Evolutionary conservation across 352 stramenopile species (phyloP).

Genomic region (Achlya hypogyna): DNA sequence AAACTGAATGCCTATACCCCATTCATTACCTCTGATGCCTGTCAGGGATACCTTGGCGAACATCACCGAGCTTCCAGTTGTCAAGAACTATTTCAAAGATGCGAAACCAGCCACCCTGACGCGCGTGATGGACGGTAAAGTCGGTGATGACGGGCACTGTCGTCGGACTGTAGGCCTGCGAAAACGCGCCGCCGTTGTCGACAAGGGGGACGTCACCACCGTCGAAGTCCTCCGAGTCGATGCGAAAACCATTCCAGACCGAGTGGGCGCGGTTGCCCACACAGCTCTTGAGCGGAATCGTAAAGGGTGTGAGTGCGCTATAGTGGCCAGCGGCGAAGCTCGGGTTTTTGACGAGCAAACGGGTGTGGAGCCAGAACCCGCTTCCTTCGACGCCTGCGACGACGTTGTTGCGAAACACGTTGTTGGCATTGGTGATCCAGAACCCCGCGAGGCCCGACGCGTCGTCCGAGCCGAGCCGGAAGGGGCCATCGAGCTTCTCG

Average conservation of each 20-base stretch:
- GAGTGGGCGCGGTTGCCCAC: conserved; percentile 26
- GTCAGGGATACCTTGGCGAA: conserved; percentile 24
- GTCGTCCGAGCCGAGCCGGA: conserved; percentile 25
- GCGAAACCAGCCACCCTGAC: conserved; percentile 32
- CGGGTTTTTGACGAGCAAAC: conserved; percentile 24
- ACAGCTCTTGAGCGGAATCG: conserved; percentile 23
- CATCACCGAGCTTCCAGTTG: conserved; percentile 30
- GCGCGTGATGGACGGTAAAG: conserved; percentile 31
- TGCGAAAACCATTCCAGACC: conserved; percentile 25
- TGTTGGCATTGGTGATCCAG: conserved; percentile 46
- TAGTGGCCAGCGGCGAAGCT: conserved; percentile 28
- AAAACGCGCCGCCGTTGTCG: conserved; percentile 3
- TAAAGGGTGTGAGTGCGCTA: conserved; percentile 25
- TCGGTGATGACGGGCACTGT: conserved; percentile 25
- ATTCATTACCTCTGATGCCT: neutral
- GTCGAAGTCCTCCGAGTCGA: conserved; percentile 31
- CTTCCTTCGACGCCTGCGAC: conserved; percentile 33
- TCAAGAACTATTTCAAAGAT: conserved; percentile 26
- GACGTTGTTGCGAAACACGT: conserved; percentile 37
- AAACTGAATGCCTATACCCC: conserved; percentile 23
- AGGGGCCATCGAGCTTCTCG: conserved; percentile 25
- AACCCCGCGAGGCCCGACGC: conserved; percentile 26
- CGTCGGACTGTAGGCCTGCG: conserved; percentile 27
- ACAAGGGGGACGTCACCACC: conserved; percentile 12
- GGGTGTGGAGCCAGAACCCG: conserved; percentile 42